Conservation (phyloP, 2,329 filamentous ascomycete species). For the Apiospora koreana region DNA sequence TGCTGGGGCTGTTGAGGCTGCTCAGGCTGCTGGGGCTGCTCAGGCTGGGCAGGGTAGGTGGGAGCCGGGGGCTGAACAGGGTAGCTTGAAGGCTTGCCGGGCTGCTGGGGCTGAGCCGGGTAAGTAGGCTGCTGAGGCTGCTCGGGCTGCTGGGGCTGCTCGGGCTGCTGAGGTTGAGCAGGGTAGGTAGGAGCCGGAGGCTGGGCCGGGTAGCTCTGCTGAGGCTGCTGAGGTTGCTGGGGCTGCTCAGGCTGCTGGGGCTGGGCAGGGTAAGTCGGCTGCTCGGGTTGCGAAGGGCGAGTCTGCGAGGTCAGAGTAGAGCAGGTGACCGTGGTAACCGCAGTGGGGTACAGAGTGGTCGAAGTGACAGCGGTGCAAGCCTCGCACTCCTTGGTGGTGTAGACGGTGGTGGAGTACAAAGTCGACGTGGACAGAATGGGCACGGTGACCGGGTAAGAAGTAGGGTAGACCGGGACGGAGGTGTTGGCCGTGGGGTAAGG, state of each 20-base stretch:
- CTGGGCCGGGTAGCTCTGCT: constrained; percentile 2
- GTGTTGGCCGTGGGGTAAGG: neutral
- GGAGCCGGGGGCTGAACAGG: neutral
- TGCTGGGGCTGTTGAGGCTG: neutral
- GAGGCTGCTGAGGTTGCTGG: neutral
- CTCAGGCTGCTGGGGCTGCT: neutral
- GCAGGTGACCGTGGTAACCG: neutral
- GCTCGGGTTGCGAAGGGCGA: neutral
- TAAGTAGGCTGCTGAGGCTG: neutral
- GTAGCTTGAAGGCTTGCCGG: neutral
- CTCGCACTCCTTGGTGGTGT: neutral
- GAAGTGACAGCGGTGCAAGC: neutral
- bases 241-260: neutral
- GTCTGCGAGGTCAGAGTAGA: neutral
- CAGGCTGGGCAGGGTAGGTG: neutral
- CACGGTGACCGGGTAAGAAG: neutral
- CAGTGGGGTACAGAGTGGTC: neutral
- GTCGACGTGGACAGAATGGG: neutral
- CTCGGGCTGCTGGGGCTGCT: neutral
- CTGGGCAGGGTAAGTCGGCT: neutral
- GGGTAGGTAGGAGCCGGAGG: neutral
- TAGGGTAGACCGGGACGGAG: neutral
- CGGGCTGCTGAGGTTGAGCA: neutral
- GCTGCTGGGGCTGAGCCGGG: neutral
- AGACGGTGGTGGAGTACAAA: neutral